Evolutionary conservation across 371 early-diverging fungal genomes (phyloP).

Genomic region (Parasitella parasitica): DNA sequence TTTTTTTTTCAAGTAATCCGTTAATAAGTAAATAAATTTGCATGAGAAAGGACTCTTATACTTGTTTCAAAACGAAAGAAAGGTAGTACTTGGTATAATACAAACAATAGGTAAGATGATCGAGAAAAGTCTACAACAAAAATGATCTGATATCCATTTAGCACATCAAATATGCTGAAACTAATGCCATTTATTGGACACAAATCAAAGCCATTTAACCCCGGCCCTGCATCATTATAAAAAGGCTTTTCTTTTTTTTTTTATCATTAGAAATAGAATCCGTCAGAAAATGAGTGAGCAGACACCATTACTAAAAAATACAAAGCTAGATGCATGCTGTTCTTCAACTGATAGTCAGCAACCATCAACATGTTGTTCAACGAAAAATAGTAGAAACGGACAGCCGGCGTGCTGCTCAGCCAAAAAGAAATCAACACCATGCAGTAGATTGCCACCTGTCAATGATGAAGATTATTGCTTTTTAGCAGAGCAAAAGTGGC

Average conservation of each 20-base stretch:
- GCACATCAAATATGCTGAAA: not conserved
- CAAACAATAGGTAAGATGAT: too few relatives aligned
- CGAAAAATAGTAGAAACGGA: not conserved
- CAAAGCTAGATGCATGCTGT: not conserved
- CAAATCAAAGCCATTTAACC: not conserved
- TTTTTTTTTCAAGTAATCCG: too few relatives aligned
- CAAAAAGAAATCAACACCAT: conserved; percentile 1
- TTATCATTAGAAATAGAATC: not conserved
- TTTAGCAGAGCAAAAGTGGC: conserved; percentile 42
- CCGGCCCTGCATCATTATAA: not conserved
- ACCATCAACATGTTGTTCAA: conserved; percentile 18
- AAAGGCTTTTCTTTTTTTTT: not conserved
- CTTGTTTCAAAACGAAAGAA: not conserved
- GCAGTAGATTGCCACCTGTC: not conserved
- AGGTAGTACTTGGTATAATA: too few relatives aligned
- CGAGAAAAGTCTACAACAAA: too few relatives aligned
- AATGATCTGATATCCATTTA: not conserved
- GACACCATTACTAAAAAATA: conserved; percentile 19
- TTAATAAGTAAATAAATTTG: too few relatives aligned
- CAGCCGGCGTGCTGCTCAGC: conserved; percentile 6
- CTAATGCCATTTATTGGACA: not conserved
- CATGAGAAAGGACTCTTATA: too few relatives aligned
- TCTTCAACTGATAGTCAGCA: not conserved
- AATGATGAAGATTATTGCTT: conserved; percentile 20
- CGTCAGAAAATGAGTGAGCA: conserved; percentile 19